Evolutionary conservation across 768 basidiomycete genomes (phyloP).

Genomic region (Trametes elegans): DNA sequence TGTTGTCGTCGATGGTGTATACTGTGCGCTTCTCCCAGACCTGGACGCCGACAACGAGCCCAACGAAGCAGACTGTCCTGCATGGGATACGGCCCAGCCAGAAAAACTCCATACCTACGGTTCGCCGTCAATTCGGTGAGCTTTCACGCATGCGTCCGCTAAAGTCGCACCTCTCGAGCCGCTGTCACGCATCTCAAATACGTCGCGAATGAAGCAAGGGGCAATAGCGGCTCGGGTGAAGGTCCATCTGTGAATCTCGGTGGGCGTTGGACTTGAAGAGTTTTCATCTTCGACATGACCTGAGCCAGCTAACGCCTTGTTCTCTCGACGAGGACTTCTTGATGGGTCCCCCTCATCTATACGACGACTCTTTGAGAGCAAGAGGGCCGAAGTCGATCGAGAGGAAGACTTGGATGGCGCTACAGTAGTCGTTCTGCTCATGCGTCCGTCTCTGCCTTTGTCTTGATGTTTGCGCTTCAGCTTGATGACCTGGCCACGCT

Average conservation of each 20-base stretch:
- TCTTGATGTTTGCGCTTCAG: background rate
- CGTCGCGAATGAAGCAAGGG: conserved; percentile 26
- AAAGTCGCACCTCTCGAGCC: conserved; percentile 19
- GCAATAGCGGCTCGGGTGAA: conserved; percentile 26
- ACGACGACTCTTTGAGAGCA: conserved; percentile 14
- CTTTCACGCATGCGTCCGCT: no score
- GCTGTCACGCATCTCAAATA: conserved; percentile 23
- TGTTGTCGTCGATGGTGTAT: conserved; percentile 78
- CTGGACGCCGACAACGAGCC: conserved; percentile 62
- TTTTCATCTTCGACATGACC: background rate
- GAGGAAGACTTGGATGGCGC: background rate
- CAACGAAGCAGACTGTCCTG: conserved; percentile 58
- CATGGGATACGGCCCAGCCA: conserved; percentile 75
- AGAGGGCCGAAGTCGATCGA: conserved; percentile 13
- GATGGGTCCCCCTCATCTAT: background rate
- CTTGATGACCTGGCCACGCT: background rate
- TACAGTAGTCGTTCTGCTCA: conserved; percentile 6
- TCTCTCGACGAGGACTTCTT: no score
- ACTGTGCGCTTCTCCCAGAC: conserved; percentile 56
- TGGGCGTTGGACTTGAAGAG: background rate
- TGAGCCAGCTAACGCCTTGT: background rate
- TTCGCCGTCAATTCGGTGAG: background rate
- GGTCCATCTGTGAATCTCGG: conserved; percentile 28
- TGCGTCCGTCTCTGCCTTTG: background rate
- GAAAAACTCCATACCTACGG: conserved; percentile 56